Base-by-base conservation (phyloP, 202 grass and related monocot genomes). In the Schoenoplectus tabernaemontani region DNA sequence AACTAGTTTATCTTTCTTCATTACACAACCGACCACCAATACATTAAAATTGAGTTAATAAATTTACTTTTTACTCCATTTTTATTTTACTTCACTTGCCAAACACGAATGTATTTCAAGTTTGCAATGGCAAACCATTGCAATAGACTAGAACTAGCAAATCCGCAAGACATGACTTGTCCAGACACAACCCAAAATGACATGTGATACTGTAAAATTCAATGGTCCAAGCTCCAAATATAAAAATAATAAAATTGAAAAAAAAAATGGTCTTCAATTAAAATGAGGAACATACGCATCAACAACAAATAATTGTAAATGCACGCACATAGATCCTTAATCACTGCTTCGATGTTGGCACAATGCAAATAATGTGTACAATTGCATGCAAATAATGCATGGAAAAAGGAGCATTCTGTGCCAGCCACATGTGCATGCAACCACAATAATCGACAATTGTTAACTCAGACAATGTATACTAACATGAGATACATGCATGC, bases 331-430 rank as follows among this genome's bases (percentile, higher is more conserved):
- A 54, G 47, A 15, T 32, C 22, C 34, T 74, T 33, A 36, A n/a
- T 17, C 47, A 36, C 26, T 56, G 36, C 15, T 3, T 75, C 1
- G 70, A 26, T 75, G 22, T 74, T 51, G 12, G 69, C 44, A 32
- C 24, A 32, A 33, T 53, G 43, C 24, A 51, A 73, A 48, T 33
- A 34, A 30, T 54, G 47, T 32, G 34, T 33, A 75, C 47, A 23
- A 54, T 33, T 73, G 20, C 69, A 73, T 74, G 69, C 69, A 75
- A 10, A 51, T 33, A 51, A 53, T 74, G 69, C 47, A 20, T 75
- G 70, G 20, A 47, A 69, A 75, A 71, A 28, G 19, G 28, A 50
- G 68, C 34, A 39, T 39, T 9, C 22, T 68, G 38, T 43, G 17
- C 37, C 43, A 12, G 24, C 64, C 64, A 41, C n/a, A 43, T 9